Evolutionary conservation across 257 asterid genomes (phyloP), one percentile per base, ranked within the genome.

Genomic region (Anisodus acutangulus): DNA sequence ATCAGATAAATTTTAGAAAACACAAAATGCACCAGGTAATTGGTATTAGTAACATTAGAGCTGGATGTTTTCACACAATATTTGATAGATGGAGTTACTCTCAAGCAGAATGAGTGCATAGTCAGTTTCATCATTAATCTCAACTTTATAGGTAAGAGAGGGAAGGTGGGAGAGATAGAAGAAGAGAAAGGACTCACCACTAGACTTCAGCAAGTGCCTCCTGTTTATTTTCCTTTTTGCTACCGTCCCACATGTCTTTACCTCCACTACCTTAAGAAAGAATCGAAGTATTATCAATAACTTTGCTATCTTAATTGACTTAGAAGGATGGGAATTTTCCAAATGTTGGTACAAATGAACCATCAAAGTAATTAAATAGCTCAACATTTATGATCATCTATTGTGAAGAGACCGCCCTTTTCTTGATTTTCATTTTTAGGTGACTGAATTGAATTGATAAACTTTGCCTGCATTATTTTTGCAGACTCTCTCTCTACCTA

Each of bases 181-280:
- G 64, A 2, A 76, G 63, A 13, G 82, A 78, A 53, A 54, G 19
- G 51, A 89, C 97, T 84, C 88, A 97, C 99, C 99, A 83, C 99
- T 91, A 45, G 98, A 92, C 89, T 97, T 97, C 85, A 97, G 81
- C 88, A 97, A 88, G 87, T 93, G 91, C 84, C 96, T 79, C 83
- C 98, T 92, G 87, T 92, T 93, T 83, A 97, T 93, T 91, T 93
- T 95, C 87, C 97, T 88, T 47, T 93, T 95, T n/a, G 99, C 94
- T 72, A 97, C 94, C 87, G 82, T 86, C 82, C 98, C 98, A 83
- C 88, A 88, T 35, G 94, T 88, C 86, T 88, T 90, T 17, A 97
- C 99, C 92, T 97, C 99, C 85, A 97, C 97, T 64, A 97, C 99
- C 99, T 95, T 89, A 86, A 83, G 87, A 84, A 81, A 15, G 64